These are phyloP conservation scores for Globisporangium iwayamae DNA, from an alignment of 352 stramenopile species.

Conservation along the genomic window DNA sequence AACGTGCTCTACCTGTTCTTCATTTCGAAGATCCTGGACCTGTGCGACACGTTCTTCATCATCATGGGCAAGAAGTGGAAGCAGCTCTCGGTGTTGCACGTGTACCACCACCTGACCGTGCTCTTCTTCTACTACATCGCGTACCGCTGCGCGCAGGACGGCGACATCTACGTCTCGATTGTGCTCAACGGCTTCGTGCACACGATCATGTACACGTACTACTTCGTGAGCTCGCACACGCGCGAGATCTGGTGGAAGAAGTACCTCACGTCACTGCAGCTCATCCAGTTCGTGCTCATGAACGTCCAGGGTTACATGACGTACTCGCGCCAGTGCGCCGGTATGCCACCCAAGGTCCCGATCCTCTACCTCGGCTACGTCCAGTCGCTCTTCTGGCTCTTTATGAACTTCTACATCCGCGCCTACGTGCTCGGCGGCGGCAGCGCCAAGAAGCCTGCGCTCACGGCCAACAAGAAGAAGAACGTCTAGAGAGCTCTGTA, in stretches of 20 bases:
- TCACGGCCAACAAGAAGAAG: not conserved
- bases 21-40: constrained; percentile 96
- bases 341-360: constrained; percentile 73
- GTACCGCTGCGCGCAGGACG: constrained; percentile 73
- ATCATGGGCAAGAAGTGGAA: constrained; percentile 97
- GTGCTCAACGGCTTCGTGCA: constrained; percentile 97
- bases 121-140: constrained; percentile 90
- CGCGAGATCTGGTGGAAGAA: constrained; percentile 98
- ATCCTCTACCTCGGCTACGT: constrained; percentile 95
- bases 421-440: constrained; percentile 4
- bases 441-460: not conserved
- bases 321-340: constrained; percentile 87
- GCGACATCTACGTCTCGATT: constrained; percentile 96
- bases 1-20: constrained; percentile 99
- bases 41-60: constrained; percentile 97
- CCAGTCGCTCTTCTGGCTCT: constrained; percentile 92
- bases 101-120: constrained; percentile 98
- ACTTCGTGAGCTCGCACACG: constrained; percentile 97
- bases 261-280: constrained; percentile 93
- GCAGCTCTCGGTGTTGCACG: constrained; percentile 96
- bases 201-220: constrained; percentile 99
- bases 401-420: constrained; percentile 96
- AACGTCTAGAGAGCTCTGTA: too few relatives aligned
- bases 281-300: constrained; percentile 93
- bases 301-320: constrained; percentile 73